Base-by-base conservation (phyloP, 768 basidiomycete species). In the Boletus sp. region DNA sequence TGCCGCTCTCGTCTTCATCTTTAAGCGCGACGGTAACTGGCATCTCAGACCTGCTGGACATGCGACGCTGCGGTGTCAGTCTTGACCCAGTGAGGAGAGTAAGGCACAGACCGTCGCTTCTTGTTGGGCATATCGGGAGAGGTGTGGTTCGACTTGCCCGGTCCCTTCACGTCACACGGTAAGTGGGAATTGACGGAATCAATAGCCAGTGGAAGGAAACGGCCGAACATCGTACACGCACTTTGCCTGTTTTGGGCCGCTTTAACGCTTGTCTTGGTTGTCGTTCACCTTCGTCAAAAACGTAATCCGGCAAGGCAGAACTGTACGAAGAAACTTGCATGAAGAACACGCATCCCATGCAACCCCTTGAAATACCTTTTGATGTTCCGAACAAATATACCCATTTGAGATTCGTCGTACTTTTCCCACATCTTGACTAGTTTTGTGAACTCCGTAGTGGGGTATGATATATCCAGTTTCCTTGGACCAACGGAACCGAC, bases 391-490 rank as follows among this genome's bases (percentile, higher is more conserved):
- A 99, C 88, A 46, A 91, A 82, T 56, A 99, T 89, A 21, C 94
- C 93, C 97, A 99, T 99, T 51, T 83, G 84, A 14, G 82, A 77
- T 62, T 93, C 88, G 55, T 98, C 90, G 62, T 87, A 98, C 67
- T 90, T 88, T 67, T 98, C 96, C 94, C 97, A 98, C 75, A 83
- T 75, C 71, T 95, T 95, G 65, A 95, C 93, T 50, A 92, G 80
- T 69, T 95, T 93, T 11, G 87, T 89, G 70, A 98, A 99, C 65
- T 98, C 93, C 27, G 87, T 89, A 5, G 93, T 97, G 5, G 97
- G 97, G 74, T 94, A 98, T 45, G 95, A 95, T 54, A 99, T 95
- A 71, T 99, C 97, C 60, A 99, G 77, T 67, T 82, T 87, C 59
- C 95, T 81, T 49, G 89, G 85, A 27, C 88, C 93, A 56, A 79